Conservation (phyloP, 257 asterid genomes). For the Datura wrightii region DNA sequence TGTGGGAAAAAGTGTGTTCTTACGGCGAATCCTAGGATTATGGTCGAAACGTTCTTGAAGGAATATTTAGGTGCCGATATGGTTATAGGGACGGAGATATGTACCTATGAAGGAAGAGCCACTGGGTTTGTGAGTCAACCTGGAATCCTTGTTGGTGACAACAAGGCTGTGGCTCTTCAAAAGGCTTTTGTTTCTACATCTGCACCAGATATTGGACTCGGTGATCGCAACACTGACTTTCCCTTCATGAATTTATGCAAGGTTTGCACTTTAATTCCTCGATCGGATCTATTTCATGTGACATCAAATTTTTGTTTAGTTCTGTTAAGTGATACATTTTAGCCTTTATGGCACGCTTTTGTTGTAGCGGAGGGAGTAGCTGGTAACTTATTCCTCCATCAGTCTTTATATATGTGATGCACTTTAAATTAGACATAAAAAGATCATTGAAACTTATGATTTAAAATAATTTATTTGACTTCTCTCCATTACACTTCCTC, state of each 20-base stretch:
- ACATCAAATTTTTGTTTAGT: neutral
- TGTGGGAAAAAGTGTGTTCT: conserved; percentile 65
- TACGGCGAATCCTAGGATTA: conserved; percentile 76
- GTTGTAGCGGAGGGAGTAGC: neutral
- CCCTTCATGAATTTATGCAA: conserved; percentile 78
- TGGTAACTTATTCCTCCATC: too few species aligned
- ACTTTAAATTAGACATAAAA: too few species aligned
- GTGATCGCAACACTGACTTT: conserved; percentile 64
- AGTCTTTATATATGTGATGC: too few species aligned
- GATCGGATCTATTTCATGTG: neutral
- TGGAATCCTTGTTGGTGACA: conserved; percentile 64
- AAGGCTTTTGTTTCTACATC: conserved; percentile 38
- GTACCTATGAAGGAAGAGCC: conserved; percentile 54
- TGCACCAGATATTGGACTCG: conserved; percentile 62
- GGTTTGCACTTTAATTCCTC: conserved; percentile 42
- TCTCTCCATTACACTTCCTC: too few species aligned
- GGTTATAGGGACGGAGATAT: conserved; percentile 74
- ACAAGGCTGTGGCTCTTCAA: conserved; percentile 54
- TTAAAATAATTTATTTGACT: too few species aligned
- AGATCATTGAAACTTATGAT: too few species aligned
- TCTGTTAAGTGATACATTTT: neutral
- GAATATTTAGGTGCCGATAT: conserved; percentile 69
- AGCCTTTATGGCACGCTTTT: neutral
- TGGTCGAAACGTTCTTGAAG: conserved; percentile 69
- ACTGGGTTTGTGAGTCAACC: conserved; percentile 60